Base-by-base conservation (phyloP, 805 yeast species). In the Yamadazyma philogaea region DNA sequence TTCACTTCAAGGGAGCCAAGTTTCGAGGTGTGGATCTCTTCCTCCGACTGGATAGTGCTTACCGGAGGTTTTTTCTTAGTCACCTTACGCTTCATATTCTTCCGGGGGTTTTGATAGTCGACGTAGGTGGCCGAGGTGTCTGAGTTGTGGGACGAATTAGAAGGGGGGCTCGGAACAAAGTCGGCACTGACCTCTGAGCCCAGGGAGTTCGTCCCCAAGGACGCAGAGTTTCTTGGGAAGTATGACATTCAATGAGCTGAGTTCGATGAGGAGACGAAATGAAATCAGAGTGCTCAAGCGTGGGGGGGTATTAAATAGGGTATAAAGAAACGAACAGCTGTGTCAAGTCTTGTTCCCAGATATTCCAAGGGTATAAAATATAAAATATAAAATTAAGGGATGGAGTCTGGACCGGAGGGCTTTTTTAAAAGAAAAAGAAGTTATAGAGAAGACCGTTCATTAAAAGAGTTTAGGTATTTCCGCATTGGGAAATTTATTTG, bases 71-170 rank as follows among this genome's bases (percentile, higher is more conserved):
- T 45, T 36, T 30, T 43, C 7, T 30, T 28, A 34, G n/a, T 35
- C 11, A 11, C 24, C 15, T 39, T 34, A 3, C 30, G 27, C 21
- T 31, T 34, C 16, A 21, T 14, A 16, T 24, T 19, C 12, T 24
- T 24, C 28, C 28, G 28, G 28, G 28, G 28, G 14, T 33, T 14
- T 14, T 38, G 24, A 21, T 42, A 28, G 22, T 50, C 53, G 8
- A 51, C 53, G 41, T 45, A 51, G 14, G 55, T 51, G 26, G 44
- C 44, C 4, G 51, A 45, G 7, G 55, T 51, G 30, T 51, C 55
- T 1, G 55, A 49, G 24, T 44, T 31, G 26, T 47, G 43, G 3
- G 43, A 24, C 16, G 34, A 35, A n/a, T 40, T 32, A 26, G 31
- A 39, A 3, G 37, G 28, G 11, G 34, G 40, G 3, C 22, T 19